Base-by-base conservation (phyloP, 768 basidiomycete species). In the Obba rivulosa region DNA sequence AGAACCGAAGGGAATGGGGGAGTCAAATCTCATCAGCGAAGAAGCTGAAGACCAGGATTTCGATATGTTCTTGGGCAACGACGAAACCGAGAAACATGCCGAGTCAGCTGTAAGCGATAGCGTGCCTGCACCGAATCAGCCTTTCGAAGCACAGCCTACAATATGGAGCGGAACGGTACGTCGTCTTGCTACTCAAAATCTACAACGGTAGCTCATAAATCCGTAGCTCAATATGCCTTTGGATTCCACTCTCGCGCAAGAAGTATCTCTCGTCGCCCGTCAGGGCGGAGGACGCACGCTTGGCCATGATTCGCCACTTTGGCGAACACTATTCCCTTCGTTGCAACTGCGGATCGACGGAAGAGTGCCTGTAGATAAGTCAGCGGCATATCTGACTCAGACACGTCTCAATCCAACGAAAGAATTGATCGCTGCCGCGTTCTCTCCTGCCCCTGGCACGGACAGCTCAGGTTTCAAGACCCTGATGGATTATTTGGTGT, bases 141-240 rank as follows among this genome's bases (percentile, higher is more conserved):
- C 60, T 34, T 48, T 72, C 14, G 75, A 75, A 45, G 70, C 66
- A 17, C 70, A 73, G 39, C 73, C 77, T 50, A 66, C 69, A 31
- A 83, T 91, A 17, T 92, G 89, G 90, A 68, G 63, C 4, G 89
- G 89, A 52, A 85, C 80, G 66, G 89, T 89, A 60, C 58, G 76
- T 62, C 11, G 45, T 42, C 40, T 34, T 43, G 22, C 20, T 17
- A 31, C 13, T 17, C 21, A 34, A 43, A 31, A 24, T 41, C 41
- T 50, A 35, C 45, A 16, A 18, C 17, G 34, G 28, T 24, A 42
- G 39, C 48, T 43, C 18, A 46, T 62, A 48, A 50, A 55, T 52
- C 42, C 53, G 21, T 54, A 92, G 90, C 73, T 92, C 50, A 76
- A 73, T 44, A 89, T 92, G 85, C 89, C 89, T 16, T 63, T 87